Evolutionary conservation across 1,284 basidiomycete species (phyloP), one percentile per base, ranked within the genome.

Genomic region (Albatrellus sp.): DNA sequence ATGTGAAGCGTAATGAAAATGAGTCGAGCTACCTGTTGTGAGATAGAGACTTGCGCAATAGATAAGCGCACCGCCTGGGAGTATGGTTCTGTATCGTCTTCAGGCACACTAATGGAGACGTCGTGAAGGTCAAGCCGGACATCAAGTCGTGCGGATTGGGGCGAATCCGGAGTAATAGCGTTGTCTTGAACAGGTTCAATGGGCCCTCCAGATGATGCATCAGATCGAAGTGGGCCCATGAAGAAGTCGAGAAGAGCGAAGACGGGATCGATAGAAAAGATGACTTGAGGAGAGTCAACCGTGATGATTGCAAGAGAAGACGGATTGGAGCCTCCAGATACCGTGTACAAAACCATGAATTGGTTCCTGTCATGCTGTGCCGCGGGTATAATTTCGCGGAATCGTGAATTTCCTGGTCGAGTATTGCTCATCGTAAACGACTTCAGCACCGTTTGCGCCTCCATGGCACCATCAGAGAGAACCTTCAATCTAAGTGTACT

Each of bases 371-470:
- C 79, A 57, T 97, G 90, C 49, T 81, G 73, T 28, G 90, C 85
- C 11, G 90, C 83, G 1, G 96, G 96, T 48, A 98, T 88, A 48
- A 98, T 93, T 59, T 98, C 94, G 40, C 94, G 76, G 68, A 94
- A 98, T 56, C 80, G 86, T 14, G 90, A 87, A 46, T 71, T 72
- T 6, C 89, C 88, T 0, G 85, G 75, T 40, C 86, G 73, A 4
- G 85, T 98, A 59, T 94, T 96, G 57, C 76, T 81, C 68, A 97
- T 86, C 0, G 90, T 92, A 56, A 98, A 84, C 0, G 93, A 91
- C 57, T 85, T 83, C 29, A 98, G 66, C 32, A 91, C 72, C 41
- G 97, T 67, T 61, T 98, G 92, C 2, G 86, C 81, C 60, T 97
- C 91, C 51, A 80, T 73, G 8, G 90, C 78, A 17, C 84, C 82